Evolutionary conservation across 2,329 filamentous ascomycete genomes (phyloP).

Genomic region (Ascochyta rabiei): DNA sequence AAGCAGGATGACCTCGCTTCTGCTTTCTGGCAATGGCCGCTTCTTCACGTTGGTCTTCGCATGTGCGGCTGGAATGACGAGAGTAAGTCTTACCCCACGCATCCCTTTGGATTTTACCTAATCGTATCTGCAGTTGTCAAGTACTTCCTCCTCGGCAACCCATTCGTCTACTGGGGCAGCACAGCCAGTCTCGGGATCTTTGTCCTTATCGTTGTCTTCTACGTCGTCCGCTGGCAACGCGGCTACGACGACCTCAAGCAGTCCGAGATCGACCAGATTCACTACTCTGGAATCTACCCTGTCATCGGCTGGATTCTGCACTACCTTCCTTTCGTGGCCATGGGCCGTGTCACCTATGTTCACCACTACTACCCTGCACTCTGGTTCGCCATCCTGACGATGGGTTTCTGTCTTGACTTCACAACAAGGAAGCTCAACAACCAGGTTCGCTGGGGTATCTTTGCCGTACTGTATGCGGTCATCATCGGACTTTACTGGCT

Average conservation of each 20-base stretch:
- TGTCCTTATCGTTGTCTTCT: conserved; percentile 76
- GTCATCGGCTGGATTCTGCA: conserved; percentile 94
- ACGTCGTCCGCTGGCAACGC: conserved; percentile 92
- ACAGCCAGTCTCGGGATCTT: conserved; percentile 79
- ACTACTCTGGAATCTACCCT: conserved; percentile 91
- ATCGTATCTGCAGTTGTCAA: conserved; percentile 67
- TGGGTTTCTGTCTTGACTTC: conserved; percentile 91
- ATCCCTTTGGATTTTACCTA: conserved; percentile 14
- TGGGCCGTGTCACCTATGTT: conserved; percentile 98
- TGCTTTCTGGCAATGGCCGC: conserved; percentile 97
- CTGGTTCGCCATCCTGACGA: conserved; percentile 91
- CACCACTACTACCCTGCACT: conserved; percentile 99
- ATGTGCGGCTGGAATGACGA: conserved; percentile 99
- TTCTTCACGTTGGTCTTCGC: conserved; percentile 90
- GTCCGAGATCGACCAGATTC: conserved; percentile 87
- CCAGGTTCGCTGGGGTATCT: conserved; percentile 70
- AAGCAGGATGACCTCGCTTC: conserved; percentile 99
- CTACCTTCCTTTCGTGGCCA: conserved; percentile 93
- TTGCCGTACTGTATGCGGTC: conserved; percentile 72
- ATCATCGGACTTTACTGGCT: conserved; percentile 84
- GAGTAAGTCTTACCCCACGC: conserved; percentile 51
- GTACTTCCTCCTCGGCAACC: conserved; percentile 98
- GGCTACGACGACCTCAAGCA: conserved; percentile 83
- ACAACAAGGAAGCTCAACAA: conserved; percentile 70
- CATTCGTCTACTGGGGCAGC: conserved; percentile 92